These are phyloP conservation scores for Tricholoma matsutake DNA, from an alignment of 768 basidiomycete genomes.

Conservation along the genomic window DNA sequence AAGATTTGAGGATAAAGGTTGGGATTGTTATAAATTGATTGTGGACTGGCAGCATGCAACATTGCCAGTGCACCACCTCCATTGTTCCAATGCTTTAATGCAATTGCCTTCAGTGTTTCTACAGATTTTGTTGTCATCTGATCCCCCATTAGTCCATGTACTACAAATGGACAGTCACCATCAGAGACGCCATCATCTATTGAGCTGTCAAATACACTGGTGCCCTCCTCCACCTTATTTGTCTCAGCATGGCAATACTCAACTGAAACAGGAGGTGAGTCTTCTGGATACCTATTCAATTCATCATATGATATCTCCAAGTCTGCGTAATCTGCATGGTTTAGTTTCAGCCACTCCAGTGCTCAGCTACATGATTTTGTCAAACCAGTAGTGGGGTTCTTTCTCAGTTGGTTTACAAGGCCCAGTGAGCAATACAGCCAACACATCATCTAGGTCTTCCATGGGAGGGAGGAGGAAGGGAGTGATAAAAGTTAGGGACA, in stretches of 20 bases:
- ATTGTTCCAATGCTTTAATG: constrained; percentile 23
- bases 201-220: not conserved
- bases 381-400: constrained; percentile 11
- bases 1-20: too few relatives aligned
- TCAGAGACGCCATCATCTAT: too few relatives aligned
- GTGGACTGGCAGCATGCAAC: constrained; percentile 14
- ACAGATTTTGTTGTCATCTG: constrained; percentile 17
- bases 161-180: too few relatives aligned
- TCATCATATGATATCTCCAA: constrained; percentile 5
- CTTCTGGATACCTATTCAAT: too few relatives aligned
- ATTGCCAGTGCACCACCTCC: constrained; percentile 23
- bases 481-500: too few relatives aligned
- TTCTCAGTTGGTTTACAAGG: constrained; percentile 8
- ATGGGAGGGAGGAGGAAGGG: too few relatives aligned
- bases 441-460: too few relatives aligned
- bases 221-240: constrained; percentile 16
- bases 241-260: constrained; percentile 15
- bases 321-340: constrained; percentile 32
- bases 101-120: constrained; percentile 9
- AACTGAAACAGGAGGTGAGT: constrained; percentile 5
- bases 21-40: too few relatives aligned
- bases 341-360: constrained; percentile 16
- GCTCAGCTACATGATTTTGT: constrained; percentile 6
- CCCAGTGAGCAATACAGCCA: too few relatives aligned
- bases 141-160: constrained; percentile 23